Evolutionary conservation across 768 basidiomycete species (phyloP).

Genomic region (Lactifluus echinatus): DNA sequence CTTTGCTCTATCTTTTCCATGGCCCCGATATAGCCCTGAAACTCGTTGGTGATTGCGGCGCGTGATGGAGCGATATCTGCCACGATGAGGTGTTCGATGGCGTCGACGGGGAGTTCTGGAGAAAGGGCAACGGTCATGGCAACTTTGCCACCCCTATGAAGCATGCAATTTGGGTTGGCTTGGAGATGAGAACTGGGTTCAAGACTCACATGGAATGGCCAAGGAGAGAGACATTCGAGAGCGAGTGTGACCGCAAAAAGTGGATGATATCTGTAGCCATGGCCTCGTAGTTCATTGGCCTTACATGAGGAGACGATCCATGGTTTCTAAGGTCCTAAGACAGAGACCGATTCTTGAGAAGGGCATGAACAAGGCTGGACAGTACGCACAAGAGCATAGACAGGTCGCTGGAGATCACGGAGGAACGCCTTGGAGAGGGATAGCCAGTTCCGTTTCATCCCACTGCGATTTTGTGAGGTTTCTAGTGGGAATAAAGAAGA

Average conservation of each 20-base stretch:
- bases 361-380: background rate
- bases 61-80: constrained; percentile 76
- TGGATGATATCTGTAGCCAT: constrained; percentile 75
- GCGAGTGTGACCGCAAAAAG: constrained; percentile 47
- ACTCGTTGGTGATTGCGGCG: constrained; percentile 52
- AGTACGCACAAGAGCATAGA: constrained; percentile 60
- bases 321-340: constrained; percentile 83
- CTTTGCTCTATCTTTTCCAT: constrained; percentile 68
- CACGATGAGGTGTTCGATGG: constrained; percentile 53
- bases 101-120: constrained; percentile 32
- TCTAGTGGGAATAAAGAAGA: background rate
- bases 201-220: constrained; percentile 81
- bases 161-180: background rate
- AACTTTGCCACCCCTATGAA: constrained; percentile 75
- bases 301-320: constrained; percentile 68
- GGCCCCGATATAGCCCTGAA: constrained; percentile 52
- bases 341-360: background rate
- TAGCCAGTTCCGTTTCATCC: constrained; percentile 85
- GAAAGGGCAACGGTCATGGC: constrained; percentile 63
- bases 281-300: constrained; percentile 63
- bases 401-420: constrained; percentile 51
- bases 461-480: constrained; percentile 35
- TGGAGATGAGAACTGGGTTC: background rate
- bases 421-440: constrained; percentile 71
- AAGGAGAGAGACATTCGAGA: constrained; percentile 60